Evolutionary conservation across 75 land plant species (phyloP), one percentile per base, ranked within the genome.

Genomic region (Sequoiadendron giganteum): DNA sequence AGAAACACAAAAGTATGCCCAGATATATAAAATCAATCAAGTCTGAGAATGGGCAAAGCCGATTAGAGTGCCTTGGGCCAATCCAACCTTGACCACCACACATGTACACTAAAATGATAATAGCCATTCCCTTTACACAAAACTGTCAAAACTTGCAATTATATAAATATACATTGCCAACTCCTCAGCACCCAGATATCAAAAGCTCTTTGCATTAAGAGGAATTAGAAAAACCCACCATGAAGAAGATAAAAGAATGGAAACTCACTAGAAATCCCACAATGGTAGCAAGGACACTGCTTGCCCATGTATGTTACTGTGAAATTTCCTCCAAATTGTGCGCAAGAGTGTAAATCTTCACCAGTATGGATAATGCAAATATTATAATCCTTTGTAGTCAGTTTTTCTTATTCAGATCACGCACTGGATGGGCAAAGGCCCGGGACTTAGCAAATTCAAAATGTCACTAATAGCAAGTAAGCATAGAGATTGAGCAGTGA

Each of bases 231-330:
- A 13, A 36, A 85, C 58, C 86, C 68, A 85, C 43, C 86, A 38
- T 75, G 15, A 56, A 78, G 21, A 11, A 83, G 65, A 83, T 87
- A 86, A 58, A 87, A 87, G 80, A n/a, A 79, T 58, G 54, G 89
- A 80, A 86, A 88, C 99, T 93, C 97, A 97, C 99, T 97, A 85
- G 99, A 92, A 89, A 97, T 97, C 80, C 98, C 98, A 95, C 99
- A 97, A 90, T 97, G 99, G 92, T 90, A 94, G 95, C 99, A 97
- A 89, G 99, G 99, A 82, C 99, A 98, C 85, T 97, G 98, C 94
- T 97, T 97, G 87, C 97, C 99, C 99, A 97, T 97, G 56, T 88
- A 55, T 68, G 48, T 80, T 87, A 70, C 84, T 87, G 84, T 36
- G 61, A 85, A 85, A 85, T 54, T 54, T 56, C 21, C 68, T 85